These are phyloP conservation scores for Zasmidium cellare DNA, from an alignment of 2,329 filamentous ascomycete genomes.

Conservation along the genomic window DNA sequence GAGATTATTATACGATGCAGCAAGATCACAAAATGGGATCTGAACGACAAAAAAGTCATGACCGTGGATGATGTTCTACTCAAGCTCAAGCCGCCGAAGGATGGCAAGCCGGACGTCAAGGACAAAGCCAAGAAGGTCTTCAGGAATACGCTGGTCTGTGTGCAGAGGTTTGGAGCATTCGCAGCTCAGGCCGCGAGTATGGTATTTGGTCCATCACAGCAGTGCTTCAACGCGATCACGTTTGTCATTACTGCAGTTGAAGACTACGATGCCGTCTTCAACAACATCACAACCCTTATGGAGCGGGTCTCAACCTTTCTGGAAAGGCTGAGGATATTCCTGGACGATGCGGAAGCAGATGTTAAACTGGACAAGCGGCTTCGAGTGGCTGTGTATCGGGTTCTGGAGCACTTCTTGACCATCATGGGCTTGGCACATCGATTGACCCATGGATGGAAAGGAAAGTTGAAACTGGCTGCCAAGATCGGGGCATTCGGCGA, in stretches of 20 bases:
- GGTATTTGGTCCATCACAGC: constrained; percentile 3
- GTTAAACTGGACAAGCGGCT: constrained; percentile 6
- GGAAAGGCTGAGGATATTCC: constrained; percentile 6
- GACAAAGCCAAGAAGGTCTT: constrained; percentile 10
- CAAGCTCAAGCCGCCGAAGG: constrained; percentile 2
- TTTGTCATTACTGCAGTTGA: constrained; percentile 15
- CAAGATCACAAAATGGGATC: constrained; percentile 4
- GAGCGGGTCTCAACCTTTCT: constrained; percentile 10
- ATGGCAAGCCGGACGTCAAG: constrained; percentile 2
- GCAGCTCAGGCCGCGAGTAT: constrained; percentile 6
- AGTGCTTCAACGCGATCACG: constrained; percentile 15
- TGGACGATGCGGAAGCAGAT: constrained; percentile 4
- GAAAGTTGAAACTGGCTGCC: constrained; percentile 9
- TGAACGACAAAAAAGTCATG: neutral
- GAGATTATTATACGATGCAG: constrained; percentile 3
- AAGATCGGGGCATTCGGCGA: constrained; percentile 10
- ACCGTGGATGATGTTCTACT: constrained; percentile 7
- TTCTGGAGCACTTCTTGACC: constrained; percentile 11
- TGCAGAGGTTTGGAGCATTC: constrained; percentile 8
- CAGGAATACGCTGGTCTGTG: neutral
- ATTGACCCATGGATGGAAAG: constrained; percentile 4
- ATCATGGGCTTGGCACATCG: constrained; percentile 3
- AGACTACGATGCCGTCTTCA: constrained; percentile 13
- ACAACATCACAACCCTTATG: constrained; percentile 8
- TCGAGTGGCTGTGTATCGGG: constrained; percentile 4